Evolutionary conservation across 192 early-diverging fungal species (phyloP), one percentile per base, ranked within the genome.

Genomic region (Umbelopsis sp.): DNA sequence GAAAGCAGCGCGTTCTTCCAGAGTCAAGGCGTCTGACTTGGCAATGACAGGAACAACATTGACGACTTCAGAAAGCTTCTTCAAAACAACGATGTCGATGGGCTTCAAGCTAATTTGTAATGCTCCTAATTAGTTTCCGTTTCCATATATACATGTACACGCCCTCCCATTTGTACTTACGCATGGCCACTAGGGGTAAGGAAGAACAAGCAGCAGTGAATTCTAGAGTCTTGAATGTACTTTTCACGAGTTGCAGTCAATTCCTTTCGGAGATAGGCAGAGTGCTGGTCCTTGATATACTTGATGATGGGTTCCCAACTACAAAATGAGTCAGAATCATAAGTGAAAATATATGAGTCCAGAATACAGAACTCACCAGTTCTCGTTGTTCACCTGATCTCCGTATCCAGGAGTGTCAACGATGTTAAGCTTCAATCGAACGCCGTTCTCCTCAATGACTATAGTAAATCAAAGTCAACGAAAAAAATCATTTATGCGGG

Each of bases 231-330:
- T 78, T 90, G 82, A 75, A 99, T 98, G 70, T 94, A 85, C 64
- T 90, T 86, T 67, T 97, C 97, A 74, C 97, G 90, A 75, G 83
- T 84, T 46, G 93, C 90, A 64, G 92, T 92, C 68, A 93, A 84
- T 81, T 99, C 97, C 79, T 95, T 93, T 79, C 94, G 90, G 52
- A 99, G 86, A 83, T 93, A 99, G 55, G 90, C 86, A 21, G 92
- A 92, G 86, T 99, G 97, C 85, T 98, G 97, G 78, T 97, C 97
- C 86, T 97, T 96, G 78, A 99, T 98, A 86, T 96, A 95, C 84
- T 97, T 97, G 78, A 96, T 90, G 70, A 99, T 94, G n/a, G 94
- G 95, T 69, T 95, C 94, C 96, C 96, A 97, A 81, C 91, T 92
- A 74, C 22, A 61, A 55, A 23, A 25, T 48, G 23, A 49, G 27